phyloP scores from a whole-genome alignment of 371 early-diverging fungal genomes.

The Nematocida sp. region DNA sequence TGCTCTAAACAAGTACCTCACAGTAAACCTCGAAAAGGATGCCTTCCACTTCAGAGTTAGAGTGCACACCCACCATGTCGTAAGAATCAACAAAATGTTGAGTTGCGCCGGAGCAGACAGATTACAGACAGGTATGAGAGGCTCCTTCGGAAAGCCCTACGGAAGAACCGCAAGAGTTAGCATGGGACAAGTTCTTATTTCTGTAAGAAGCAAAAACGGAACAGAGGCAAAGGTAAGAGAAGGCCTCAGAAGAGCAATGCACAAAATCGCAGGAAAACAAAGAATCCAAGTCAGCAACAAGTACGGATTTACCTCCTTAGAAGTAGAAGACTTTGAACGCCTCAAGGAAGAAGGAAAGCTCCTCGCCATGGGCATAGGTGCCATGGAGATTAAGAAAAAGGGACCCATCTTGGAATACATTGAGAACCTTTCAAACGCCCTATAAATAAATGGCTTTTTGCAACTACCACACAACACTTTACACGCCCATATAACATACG shows the following conservation, averaged over 20 bases:
- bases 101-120: slow-evolving; percentile 99
- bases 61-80: slow-evolving; percentile 98
- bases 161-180: slow-evolving; percentile 96
- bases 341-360: slow-evolving; percentile 68
- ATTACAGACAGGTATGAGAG: slow-evolving; percentile 99
- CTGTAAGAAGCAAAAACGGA: slow-evolving; percentile 83
- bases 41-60: slow-evolving; percentile 98
- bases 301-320: slow-evolving; percentile 98
- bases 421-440: slow-evolving; percentile 51
- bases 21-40: slow-evolving; percentile 95
- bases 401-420: slow-evolving; percentile 61
- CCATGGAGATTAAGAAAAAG: slow-evolving; percentile 64
- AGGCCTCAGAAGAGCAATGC: slow-evolving; percentile 94
- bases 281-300: slow-evolving; percentile 95
- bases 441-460: slow-evolving; percentile 41
- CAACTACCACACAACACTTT: neutral
- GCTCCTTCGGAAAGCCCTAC: slow-evolving; percentile 98
- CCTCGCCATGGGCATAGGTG: slow-evolving; percentile 56
- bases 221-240: slow-evolving; percentile 88
- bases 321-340: slow-evolving; percentile 77
- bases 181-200: slow-evolving; percentile 94
- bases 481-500: neutral
- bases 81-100: slow-evolving; percentile 99
- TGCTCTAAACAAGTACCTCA: slow-evolving; percentile 97
- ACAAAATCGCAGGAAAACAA: slow-evolving; percentile 99